phyloP scores from a whole-genome alignment of 73 alveolate species.

The Tetrahymena thermophila region DNA sequence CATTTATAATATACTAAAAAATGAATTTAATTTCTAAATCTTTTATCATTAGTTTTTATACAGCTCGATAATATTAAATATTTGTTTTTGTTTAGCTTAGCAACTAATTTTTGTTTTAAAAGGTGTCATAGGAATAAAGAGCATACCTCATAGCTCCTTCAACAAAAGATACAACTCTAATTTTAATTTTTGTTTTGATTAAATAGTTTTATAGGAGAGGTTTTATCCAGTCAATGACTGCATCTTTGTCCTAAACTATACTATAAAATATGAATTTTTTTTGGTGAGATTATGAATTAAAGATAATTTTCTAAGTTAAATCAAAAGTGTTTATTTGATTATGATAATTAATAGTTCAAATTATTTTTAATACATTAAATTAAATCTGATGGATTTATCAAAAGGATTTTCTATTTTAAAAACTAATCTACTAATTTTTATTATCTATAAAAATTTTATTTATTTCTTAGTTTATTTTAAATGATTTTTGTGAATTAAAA shows the following conservation, averaged over 20 bases:
- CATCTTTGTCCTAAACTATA: background rate
- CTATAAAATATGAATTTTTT: conserved; percentile 5
- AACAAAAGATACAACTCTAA: conserved; percentile 30
- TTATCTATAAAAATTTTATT: no score
- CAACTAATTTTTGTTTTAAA: conserved; percentile 34
- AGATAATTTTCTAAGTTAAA: background rate
- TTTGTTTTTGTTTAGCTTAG: conserved; percentile 9
- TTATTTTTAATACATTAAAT: no score
- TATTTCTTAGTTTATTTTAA: no score
- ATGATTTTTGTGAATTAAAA: no score
- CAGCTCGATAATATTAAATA: background rate
- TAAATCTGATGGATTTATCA: background rate
- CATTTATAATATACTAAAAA: background rate
- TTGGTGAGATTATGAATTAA: no score
- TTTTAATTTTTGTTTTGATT: background rate
- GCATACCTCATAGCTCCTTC: conserved; percentile 56
- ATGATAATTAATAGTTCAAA: no score
- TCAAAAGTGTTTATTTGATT: no score
- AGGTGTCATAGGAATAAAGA: conserved; percentile 24
- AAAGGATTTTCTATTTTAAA: no score
- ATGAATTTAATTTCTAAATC: background rate
- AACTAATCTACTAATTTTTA: background rate
- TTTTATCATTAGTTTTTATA: background rate
- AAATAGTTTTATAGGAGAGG: background rate
- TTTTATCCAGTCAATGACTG: background rate